These are phyloP conservation scores for Rhodamnia argentea DNA, from an alignment of 345 rosid species.

Conservation along the genomic window DNA sequence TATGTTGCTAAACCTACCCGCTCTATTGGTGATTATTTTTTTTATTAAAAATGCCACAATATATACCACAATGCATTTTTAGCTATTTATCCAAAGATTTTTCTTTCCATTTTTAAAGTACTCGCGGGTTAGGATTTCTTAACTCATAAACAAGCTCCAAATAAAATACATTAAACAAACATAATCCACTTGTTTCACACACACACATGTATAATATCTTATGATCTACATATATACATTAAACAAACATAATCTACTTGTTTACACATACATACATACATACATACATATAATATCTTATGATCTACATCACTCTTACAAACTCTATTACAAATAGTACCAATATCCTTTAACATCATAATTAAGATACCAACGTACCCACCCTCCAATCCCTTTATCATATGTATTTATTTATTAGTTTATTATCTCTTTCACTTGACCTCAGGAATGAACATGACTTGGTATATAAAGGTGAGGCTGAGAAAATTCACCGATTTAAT, in stretches of 20 bases:
- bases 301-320: neutral
- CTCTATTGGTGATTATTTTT: neutral
- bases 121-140: fast-evolving
- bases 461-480: neutral
- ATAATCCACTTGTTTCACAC: no score
- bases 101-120: neutral
- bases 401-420: neutral
- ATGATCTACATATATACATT: no score
- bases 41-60: neutral
- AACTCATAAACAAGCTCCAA: neutral
- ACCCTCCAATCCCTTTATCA: no score
- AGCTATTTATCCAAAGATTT: neutral
- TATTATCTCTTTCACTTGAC: neutral
- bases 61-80: neutral
- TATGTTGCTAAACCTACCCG: neutral
- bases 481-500: neutral
- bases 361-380: no score
- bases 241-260: no score
- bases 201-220: no score
- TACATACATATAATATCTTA: no score
- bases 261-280: no score
- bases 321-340: neutral
- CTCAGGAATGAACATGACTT: neutral
- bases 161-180: neutral
- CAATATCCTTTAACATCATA: no score